Conservation (phyloP, 2,329 filamentous ascomycete species). For the Phyllosticta ampelicida region DNA sequence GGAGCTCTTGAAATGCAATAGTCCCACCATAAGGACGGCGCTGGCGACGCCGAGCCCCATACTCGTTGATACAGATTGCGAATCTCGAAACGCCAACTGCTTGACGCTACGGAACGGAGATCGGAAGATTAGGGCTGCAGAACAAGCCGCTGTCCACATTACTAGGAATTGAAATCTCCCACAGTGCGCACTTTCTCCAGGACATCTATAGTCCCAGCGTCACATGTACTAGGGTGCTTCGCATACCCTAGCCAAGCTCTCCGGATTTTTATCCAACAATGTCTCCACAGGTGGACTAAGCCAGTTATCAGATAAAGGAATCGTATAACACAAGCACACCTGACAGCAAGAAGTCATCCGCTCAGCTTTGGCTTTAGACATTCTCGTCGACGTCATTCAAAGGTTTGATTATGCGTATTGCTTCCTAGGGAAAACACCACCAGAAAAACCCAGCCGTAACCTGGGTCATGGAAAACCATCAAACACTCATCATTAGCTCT, state of each 20-base stretch:
- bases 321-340: neutral
- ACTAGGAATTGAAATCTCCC: neutral
- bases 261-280: neutral
- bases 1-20: neutral
- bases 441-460: neutral
- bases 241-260: neutral
- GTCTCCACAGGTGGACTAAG: neutral
- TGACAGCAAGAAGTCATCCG: neutral
- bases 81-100: neutral
- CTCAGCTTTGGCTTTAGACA: neutral
- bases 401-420: neutral
- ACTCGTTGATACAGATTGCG: neutral
- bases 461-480: neutral
- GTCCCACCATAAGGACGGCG: neutral
- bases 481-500: neutral
- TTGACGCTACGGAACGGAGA: neutral
- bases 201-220: neutral
- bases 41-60: neutral
- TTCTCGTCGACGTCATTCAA: neutral
- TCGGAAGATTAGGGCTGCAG: neutral
- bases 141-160: neutral
- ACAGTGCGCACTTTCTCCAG: neutral
- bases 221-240: neutral
- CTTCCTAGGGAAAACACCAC: neutral
- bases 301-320: neutral